phyloP scores from a whole-genome alignment of 352 stramenopile genomes.

The Phytophthora kernoviae region DNA sequence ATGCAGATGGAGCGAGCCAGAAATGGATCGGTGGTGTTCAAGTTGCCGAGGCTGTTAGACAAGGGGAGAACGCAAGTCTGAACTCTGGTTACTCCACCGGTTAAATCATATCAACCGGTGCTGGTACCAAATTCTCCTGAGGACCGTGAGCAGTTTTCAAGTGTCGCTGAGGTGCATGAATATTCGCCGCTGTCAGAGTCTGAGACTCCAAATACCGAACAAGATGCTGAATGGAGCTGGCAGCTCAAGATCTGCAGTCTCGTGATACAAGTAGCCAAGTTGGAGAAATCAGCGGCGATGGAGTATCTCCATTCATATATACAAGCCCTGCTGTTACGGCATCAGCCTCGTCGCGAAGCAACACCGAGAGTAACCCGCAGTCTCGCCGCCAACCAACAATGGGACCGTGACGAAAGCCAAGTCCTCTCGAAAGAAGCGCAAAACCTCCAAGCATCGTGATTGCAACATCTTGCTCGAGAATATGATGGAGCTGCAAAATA shows the following conservation, averaged over 20 bases:
- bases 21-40: constrained; percentile 10
- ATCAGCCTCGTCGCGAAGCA: too few relatives aligned
- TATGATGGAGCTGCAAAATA: constrained; percentile 33
- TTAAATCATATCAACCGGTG: neutral
- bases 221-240: constrained; percentile 8
- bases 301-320: neutral
- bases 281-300: neutral
- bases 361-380: too few relatives aligned
- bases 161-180: neutral
- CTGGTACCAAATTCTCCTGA: neutral
- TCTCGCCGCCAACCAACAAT: neutral
- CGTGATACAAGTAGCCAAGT: constrained; percentile 8
- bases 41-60: neutral
- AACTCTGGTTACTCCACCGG: too few relatives aligned
- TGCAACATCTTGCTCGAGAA: constrained; percentile 30
- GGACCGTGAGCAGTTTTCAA: neutral
- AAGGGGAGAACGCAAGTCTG: too few relatives aligned
- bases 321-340: too few relatives aligned
- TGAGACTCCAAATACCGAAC: neutral
- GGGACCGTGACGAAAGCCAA: neutral
- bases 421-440: neutral
- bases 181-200: neutral
- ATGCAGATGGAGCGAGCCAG: constrained; percentile 23
- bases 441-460: constrained; percentile 24
- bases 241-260: neutral